phyloP scores from a whole-genome alignment of 2,329 filamentous ascomycete species.

The Berkeleyomyces rouxiae region DNA sequence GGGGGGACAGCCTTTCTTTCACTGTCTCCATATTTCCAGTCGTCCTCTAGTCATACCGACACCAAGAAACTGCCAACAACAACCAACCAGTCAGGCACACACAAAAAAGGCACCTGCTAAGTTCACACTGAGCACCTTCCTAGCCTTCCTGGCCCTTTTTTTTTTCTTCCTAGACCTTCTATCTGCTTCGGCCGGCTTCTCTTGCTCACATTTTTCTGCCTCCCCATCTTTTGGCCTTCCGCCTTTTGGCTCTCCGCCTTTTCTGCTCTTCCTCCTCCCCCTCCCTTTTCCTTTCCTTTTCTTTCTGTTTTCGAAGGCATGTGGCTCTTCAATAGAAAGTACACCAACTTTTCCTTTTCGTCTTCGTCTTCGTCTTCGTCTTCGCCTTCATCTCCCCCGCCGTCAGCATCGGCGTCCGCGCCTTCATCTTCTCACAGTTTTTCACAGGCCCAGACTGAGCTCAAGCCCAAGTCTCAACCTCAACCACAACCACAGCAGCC shows the following conservation, averaged over 20 bases:
- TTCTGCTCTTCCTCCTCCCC: conserved; percentile 14
- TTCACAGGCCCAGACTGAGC: neutral
- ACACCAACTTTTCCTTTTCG: conserved; percentile 12
- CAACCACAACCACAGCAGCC: neutral
- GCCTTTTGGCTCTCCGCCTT: conserved; percentile 1
- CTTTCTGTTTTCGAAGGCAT: conserved; percentile 14
- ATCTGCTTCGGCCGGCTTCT: conserved; percentile 12
- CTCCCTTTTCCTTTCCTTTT: conserved; percentile 7
- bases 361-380: conserved; percentile 2
- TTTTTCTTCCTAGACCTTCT: conserved; percentile 6
- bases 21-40: neutral
- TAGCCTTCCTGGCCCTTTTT: conserved; percentile 13
- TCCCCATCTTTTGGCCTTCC: conserved; percentile 2
- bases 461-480: neutral
- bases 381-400: conserved; percentile 8
- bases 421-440: neutral
- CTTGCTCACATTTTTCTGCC: conserved; percentile 17
- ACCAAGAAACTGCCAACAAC: too few relatives aligned
- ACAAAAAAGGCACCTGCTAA: neutral
- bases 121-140: neutral
- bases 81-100: conserved; percentile 1
- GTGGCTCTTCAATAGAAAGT: conserved; percentile 13
- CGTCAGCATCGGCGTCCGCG: neutral
- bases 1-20: neutral
- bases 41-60: conserved; percentile 9